Evolutionary conservation across 2,329 filamentous ascomycete genomes (phyloP), one percentile per base, ranked within the genome.

Genomic region (Aspergillus ustus): DNA sequence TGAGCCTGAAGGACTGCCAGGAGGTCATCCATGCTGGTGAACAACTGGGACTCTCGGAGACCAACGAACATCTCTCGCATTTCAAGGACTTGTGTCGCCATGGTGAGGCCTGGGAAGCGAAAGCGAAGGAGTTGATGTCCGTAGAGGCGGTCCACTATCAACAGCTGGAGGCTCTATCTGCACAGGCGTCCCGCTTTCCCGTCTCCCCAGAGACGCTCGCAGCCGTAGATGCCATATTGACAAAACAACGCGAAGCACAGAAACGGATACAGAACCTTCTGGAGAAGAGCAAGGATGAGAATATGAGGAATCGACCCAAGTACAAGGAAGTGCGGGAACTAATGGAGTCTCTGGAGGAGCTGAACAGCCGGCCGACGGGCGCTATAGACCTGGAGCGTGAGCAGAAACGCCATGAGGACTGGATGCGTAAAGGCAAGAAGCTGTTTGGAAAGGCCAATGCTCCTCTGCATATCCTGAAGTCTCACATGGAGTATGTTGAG

Each of bases 391-490:
- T 99, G 4, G 95, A 99, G 73, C 93, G 92, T 66, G 93, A 98
- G 75, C 91, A 95, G 67, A 96, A 95, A 73, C 88, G 92, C 7
- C 95, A 98, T 68, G 95, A 99, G 74, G 95, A 99, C 75, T 99
- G 95, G 95, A 99, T 99, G 94, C 87, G 95, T 34, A 92, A 92
- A 71, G 95, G 95, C 54, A 99, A 99, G 80, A 97, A 97, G 75
- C 80, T 99, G 0, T 99, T 99, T 72, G 95, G 95, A 56, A 99
- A 99, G 77, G 95, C 95, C 1, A 99, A 99, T 73, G 95, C 95
- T 1, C 95, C 95, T 1, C 82, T 99, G 13, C 95, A 99, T 75
- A 99, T 99, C 66, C 84, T 99, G 29, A 95, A 94, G 72, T 91
- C 90, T 61, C 94, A 99, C 69, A 93, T 99, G 87, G 91, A 96